phyloP scores from a whole-genome alignment of 352 stramenopile genomes.

The Peronospora tabacina region DNA sequence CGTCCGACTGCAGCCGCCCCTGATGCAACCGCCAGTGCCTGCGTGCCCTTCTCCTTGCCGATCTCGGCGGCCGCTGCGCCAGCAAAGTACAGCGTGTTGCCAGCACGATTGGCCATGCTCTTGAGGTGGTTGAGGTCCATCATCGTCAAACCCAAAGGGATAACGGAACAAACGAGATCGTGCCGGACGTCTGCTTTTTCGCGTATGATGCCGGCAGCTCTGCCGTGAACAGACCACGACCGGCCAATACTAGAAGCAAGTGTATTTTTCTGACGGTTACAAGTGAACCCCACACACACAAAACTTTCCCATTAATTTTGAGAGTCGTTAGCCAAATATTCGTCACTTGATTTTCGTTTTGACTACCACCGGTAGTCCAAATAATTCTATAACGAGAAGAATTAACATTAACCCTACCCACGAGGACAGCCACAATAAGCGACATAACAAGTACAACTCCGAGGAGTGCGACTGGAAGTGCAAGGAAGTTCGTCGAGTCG shows the following conservation, averaged over 20 bases:
- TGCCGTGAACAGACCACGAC: neutral
- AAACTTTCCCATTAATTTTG: too few relatives aligned
- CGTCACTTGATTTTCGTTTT: too few relatives aligned
- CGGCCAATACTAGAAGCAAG: slow-evolving; percentile 9
- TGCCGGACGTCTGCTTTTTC: slow-evolving; percentile 14
- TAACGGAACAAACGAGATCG: neutral
- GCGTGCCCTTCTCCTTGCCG: slow-evolving; percentile 49
- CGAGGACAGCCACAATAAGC: too few relatives aligned
- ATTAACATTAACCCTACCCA: too few relatives aligned
- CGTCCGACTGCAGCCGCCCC: slow-evolving; percentile 39
- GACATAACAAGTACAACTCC: neutral
- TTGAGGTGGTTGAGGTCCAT: slow-evolving; percentile 63
- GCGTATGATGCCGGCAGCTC: slow-evolving; percentile 10
- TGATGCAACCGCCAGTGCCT: slow-evolving; percentile 42
- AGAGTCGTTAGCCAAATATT: too few relatives aligned
- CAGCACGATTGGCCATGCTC: slow-evolving; percentile 62
- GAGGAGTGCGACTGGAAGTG: slow-evolving; percentile 13
- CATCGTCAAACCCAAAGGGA: neutral
- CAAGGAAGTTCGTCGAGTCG: slow-evolving; percentile 34
- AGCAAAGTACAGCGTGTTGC: slow-evolving; percentile 63
- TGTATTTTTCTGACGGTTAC: neutral
- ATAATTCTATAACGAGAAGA: too few relatives aligned
- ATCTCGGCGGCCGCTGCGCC: slow-evolving; percentile 42
- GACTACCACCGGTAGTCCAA: too few relatives aligned
- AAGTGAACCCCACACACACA: too few relatives aligned